Conservation (phyloP, 305 asterid species). For the Fraxinus sp. region DNA sequence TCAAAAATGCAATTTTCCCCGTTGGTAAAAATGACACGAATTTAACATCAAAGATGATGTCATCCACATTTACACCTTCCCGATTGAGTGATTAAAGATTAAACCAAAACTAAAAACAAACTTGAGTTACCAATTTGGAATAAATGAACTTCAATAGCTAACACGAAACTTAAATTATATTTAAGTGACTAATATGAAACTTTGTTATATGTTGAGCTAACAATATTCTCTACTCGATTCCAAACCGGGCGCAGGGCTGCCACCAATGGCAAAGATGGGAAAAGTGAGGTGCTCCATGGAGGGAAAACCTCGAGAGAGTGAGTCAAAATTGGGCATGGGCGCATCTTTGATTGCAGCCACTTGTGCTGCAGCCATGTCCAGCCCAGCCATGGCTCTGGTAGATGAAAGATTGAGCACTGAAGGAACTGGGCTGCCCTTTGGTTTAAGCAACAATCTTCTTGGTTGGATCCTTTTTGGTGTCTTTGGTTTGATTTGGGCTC, state of each 20-base stretch:
- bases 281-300: conserved; percentile 67
- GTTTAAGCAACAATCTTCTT: conserved; percentile 77
- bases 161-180: background rate
- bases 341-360: conserved; percentile 56
- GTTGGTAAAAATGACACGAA: background rate
- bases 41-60: background rate
- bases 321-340: conserved; percentile 53
- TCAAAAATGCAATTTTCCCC: background rate
- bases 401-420: conserved; percentile 95
- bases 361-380: conserved; percentile 58
- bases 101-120: conserved; percentile 65
- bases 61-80: background rate
- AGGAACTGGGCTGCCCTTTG: conserved; percentile 94
- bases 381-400: conserved; percentile 89
- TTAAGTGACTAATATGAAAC: background rate
- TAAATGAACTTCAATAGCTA: background rate
- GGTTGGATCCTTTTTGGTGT: conserved; percentile 80
- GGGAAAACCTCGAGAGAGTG: conserved; percentile 36
- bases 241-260: conserved; percentile 48
- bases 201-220: background rate
- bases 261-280: conserved; percentile 53
- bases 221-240: background rate
- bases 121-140: conserved; percentile 34
- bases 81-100: conserved; percentile 37
- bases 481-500: conserved; percentile 72